A percentile compares a stretch with the other conserved stretches of the same genome.
Evolutionary conservation across 1,284 basidiomycete species (phyloP).

Genomic region (Crocinoboletus sp.): DNA sequence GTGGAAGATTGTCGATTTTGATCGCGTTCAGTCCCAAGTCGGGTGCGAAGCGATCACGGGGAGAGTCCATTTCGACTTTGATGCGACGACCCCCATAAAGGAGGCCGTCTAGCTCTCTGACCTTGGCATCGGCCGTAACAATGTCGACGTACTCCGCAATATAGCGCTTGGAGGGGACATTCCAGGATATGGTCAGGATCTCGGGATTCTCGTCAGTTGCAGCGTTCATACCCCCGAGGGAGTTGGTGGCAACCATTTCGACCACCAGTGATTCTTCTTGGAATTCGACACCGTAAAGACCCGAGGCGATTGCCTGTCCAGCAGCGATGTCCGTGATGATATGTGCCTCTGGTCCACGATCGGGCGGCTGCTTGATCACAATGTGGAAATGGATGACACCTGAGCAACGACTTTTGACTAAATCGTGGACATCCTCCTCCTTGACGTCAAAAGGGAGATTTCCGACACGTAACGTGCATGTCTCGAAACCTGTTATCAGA

Average conservation of each 20-base stretch:
- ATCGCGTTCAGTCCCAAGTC: conserved; percentile 31
- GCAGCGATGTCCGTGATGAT: conserved; percentile 37
- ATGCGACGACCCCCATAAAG: conserved; percentile 38
- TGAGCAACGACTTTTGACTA: conserved; percentile 39
- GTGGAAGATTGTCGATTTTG: conserved; percentile 26
- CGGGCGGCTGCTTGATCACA: conserved; percentile 23
- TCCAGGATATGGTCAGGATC: conserved; percentile 43
- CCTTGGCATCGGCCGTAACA: conserved; percentile 19
- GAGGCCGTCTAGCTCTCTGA: conserved; percentile 32
- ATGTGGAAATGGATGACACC: conserved; percentile 32
- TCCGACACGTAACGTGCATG: conserved; percentile 40
- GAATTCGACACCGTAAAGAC: conserved; percentile 43
- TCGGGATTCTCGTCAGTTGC: conserved; percentile 28
- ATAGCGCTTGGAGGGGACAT: conserved; percentile 35
- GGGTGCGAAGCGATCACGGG: conserved; percentile 23
- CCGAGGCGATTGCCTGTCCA: conserved; percentile 35
- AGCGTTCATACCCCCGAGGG: conserved; percentile 38
- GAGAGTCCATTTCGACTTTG: conserved; percentile 38
- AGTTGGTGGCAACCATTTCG: conserved; percentile 35
- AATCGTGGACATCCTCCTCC: conserved; percentile 34
- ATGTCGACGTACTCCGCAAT: conserved; percentile 35
- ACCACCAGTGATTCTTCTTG: conserved; percentile 37
- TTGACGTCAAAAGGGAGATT: conserved; percentile 39
- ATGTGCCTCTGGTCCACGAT: conserved; percentile 30
- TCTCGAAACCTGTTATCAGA: conserved; percentile 45